These are phyloP conservation scores for Dentipellis fragilis DNA, from an alignment of 768 basidiomycete species.

Conservation along the genomic window DNA sequence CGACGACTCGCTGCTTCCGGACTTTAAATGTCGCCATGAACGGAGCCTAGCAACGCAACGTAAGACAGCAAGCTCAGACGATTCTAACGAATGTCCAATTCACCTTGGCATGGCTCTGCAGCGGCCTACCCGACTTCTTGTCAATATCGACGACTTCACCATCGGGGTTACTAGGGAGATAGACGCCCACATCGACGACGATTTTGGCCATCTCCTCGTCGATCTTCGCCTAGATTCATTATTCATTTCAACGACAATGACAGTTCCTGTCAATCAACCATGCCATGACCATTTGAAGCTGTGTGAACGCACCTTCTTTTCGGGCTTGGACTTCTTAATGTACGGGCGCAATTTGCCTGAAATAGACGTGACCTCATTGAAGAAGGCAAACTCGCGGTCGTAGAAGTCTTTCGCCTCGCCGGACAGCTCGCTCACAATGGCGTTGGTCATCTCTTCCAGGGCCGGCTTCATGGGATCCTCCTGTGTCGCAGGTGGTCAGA, in stretches of 20 bases:
- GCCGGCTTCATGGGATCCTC: conserved; percentile 92
- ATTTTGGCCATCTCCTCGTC: conserved; percentile 99
- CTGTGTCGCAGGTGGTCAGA: conserved; percentile 27
- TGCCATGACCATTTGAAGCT: background rate
- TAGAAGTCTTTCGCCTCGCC: conserved; percentile 86
- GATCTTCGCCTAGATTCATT: conserved; percentile 71
- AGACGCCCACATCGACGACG: conserved; percentile 86
- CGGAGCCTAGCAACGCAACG: conserved; percentile 62
- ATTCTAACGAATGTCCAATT: conserved; percentile 1
- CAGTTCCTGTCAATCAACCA: background rate
- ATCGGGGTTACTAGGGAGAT: conserved; percentile 95
- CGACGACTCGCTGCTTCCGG: conserved; percentile 65
- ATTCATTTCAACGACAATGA: background rate
- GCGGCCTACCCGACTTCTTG: conserved; percentile 88
- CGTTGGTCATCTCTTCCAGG: conserved; percentile 78
- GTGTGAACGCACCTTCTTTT: conserved; percentile 70
- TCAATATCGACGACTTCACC: conserved; percentile 96
- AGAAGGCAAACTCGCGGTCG: conserved; percentile 91
- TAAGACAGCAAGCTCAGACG: background rate
- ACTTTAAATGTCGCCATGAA: conserved; percentile 99
- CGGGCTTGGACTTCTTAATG: conserved; percentile 89
- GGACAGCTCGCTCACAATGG: conserved; percentile 77
- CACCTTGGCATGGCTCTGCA: conserved; percentile 97
- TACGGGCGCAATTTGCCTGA: conserved; percentile 95
- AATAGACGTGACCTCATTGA: conserved; percentile 93